A percentile compares a stretch with the other conserved stretches of the same genome.
These are phyloP conservation scores for Telopea speciosissima DNA, from an alignment of 177 flowering plant genomes.

Conservation along the genomic window DNA sequence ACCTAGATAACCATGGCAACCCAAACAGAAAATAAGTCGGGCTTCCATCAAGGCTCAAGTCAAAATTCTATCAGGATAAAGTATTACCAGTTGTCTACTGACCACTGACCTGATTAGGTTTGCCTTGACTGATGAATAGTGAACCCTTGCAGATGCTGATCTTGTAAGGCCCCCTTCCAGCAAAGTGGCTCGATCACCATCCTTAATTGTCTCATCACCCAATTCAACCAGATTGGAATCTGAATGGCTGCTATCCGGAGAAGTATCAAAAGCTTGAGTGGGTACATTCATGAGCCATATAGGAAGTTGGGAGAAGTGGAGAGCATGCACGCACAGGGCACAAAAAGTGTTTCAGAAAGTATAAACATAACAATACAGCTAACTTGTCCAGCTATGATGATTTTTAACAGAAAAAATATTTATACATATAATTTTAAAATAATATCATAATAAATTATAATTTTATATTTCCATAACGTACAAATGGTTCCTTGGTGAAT, in stretches of 20 bases:
- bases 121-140: conserved; percentile 53
- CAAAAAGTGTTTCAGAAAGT: not conserved
- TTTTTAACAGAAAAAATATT: no score
- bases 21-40: conserved; percentile 9
- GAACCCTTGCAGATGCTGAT: conserved; percentile 63
- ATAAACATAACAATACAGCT: not conserved
- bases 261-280: not conserved
- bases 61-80: not conserved
- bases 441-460: no score
- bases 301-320: not conserved
- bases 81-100: conserved; percentile 4
- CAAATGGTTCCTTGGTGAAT: no score
- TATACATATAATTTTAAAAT: no score
- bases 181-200: conserved; percentile 78
- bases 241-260: conserved; percentile 58
- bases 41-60: not conserved
- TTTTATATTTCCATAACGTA: no score
- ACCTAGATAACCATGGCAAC: conserved; percentile 37
- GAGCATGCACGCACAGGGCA: not conserved
- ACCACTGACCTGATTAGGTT: conserved; percentile 81
- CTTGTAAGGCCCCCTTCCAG: conserved; percentile 89
- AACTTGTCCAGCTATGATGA: no score
- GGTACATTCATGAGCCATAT: not conserved
- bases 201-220: conserved; percentile 58
- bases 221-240: conserved; percentile 76